Evolutionary conservation across 2,329 filamentous ascomycete genomes (phyloP).

Genomic region (Bipolaris gigantea): DNA sequence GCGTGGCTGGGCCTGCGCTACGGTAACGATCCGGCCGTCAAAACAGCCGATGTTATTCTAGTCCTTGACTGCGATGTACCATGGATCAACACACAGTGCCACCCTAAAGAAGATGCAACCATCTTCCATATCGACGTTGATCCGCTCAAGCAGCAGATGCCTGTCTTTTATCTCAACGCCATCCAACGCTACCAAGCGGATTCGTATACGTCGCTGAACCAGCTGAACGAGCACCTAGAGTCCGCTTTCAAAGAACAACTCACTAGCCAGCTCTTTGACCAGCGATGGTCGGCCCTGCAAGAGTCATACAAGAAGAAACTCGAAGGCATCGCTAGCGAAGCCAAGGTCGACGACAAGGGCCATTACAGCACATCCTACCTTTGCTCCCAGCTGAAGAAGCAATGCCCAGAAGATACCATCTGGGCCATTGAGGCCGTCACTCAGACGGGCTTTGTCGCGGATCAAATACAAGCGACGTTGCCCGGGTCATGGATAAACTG

Average conservation of each 20-base stretch:
- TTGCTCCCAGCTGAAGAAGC: slow-evolving; percentile 58
- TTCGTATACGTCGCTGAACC: slow-evolving; percentile 61
- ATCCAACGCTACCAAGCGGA: slow-evolving; percentile 56
- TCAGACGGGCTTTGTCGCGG: slow-evolving; percentile 65
- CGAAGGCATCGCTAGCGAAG: slow-evolving; percentile 61
- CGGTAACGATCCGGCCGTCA: slow-evolving; percentile 72
- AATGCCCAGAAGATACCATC: slow-evolving; percentile 66
- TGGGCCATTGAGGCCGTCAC: slow-evolving; percentile 81
- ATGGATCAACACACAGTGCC: slow-evolving; percentile 81
- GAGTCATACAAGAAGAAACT: slow-evolving; percentile 62
- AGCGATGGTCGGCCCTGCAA: slow-evolving; percentile 59
- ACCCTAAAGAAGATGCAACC: slow-evolving; percentile 58
- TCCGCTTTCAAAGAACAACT: slow-evolving; percentile 46
- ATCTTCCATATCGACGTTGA: slow-evolving; percentile 69
- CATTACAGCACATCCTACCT: slow-evolving; percentile 64
- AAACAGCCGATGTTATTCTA: slow-evolving; percentile 78
- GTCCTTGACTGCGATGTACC: slow-evolving; percentile 89
- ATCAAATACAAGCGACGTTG: slow-evolving; percentile 68
- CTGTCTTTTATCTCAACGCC: slow-evolving; percentile 60
- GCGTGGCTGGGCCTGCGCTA: slow-evolving; percentile 66
- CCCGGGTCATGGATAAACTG: slow-evolving; percentile 81
- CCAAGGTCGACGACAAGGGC: slow-evolving; percentile 62
- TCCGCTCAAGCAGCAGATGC: slow-evolving; percentile 65
- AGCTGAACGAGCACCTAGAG: slow-evolving; percentile 66
- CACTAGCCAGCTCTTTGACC: slow-evolving; percentile 44